Conservation (phyloP, 495 filamentous ascomycete genomes). For the Saxophila tyrrhenica region DNA sequence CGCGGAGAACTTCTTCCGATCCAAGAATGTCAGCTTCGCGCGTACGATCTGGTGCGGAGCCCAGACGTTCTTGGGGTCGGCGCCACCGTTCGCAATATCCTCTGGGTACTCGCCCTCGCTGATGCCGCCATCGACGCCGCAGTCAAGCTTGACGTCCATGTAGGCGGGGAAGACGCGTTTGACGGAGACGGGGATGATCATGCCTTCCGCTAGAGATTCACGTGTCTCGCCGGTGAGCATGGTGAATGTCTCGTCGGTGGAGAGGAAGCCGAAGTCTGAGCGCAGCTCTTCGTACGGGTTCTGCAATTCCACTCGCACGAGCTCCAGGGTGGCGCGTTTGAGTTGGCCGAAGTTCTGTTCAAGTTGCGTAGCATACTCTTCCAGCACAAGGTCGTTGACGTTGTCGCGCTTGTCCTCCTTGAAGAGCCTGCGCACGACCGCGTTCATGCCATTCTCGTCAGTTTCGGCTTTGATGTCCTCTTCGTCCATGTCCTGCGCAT, state of each 20-base stretch:
- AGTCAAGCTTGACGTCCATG: slow-evolving; percentile 84
- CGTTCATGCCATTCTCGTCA: slow-evolving; percentile 74
- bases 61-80: slow-evolving; percentile 44
- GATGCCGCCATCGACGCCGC: slow-evolving; percentile 81
- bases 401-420: slow-evolving; percentile 84
- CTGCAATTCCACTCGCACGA: slow-evolving; percentile 85
- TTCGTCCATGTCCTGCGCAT: slow-evolving; percentile 90
- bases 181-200: slow-evolving; percentile 84
- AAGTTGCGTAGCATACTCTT: slow-evolving; percentile 93
- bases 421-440: slow-evolving; percentile 84
- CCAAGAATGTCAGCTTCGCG: slow-evolving; percentile 75
- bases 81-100: slow-evolving; percentile 40
- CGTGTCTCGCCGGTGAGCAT: slow-evolving; percentile 92
- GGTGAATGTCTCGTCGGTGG: slow-evolving; percentile 77
- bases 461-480: slow-evolving; percentile 93
- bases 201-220: slow-evolving; percentile 70
- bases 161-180: slow-evolving; percentile 82
- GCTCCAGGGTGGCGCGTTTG: slow-evolving; percentile 92
- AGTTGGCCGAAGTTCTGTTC: slow-evolving; percentile 85
- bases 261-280: slow-evolving; percentile 60
- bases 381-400: slow-evolving; percentile 89
- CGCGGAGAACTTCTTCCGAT: slow-evolving; percentile 67
- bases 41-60: slow-evolving; percentile 68
- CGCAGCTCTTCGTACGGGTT: slow-evolving; percentile 90
- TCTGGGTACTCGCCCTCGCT: slow-evolving; percentile 60